Evolutionary conservation across 2,329 filamentous ascomycete genomes (phyloP).

Genomic region (Ustulina deusta): DNA sequence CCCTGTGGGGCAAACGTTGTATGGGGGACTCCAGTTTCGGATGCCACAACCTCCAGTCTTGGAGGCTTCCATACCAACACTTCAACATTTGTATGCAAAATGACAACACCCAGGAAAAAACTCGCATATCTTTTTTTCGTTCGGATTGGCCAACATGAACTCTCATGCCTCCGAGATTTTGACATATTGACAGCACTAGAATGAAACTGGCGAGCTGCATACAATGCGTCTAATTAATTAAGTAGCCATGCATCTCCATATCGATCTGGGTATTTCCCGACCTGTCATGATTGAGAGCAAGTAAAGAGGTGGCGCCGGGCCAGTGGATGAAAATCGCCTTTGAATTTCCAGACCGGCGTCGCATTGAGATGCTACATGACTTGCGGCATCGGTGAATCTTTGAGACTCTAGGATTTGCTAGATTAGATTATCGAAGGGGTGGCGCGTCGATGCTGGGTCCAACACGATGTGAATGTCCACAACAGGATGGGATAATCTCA

Average conservation of each 20-base stretch:
- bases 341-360: background rate
- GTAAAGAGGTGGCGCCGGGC: background rate
- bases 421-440: background rate
- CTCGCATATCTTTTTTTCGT: too few species aligned
- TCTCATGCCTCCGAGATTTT: background rate
- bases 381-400: slow-evolving; percentile 6
- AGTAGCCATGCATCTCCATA: background rate
- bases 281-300: background rate
- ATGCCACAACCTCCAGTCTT: too few species aligned
- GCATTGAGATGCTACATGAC: background rate
- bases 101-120: too few species aligned
- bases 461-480: background rate
- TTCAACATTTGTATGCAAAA: too few species aligned
- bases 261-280: background rate
- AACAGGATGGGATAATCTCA: too few species aligned
- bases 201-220: background rate
- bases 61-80: too few species aligned
- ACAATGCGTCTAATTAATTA: background rate
- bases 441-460: background rate
- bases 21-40: too few species aligned
- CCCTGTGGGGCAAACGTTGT: too few species aligned
- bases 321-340: background rate
- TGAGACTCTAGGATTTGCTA: background rate
- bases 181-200: background rate
- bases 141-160: background rate